phyloP scores from a whole-genome alignment of 169 alveolate genomes.

The Plasmodium gonderi region DNA sequence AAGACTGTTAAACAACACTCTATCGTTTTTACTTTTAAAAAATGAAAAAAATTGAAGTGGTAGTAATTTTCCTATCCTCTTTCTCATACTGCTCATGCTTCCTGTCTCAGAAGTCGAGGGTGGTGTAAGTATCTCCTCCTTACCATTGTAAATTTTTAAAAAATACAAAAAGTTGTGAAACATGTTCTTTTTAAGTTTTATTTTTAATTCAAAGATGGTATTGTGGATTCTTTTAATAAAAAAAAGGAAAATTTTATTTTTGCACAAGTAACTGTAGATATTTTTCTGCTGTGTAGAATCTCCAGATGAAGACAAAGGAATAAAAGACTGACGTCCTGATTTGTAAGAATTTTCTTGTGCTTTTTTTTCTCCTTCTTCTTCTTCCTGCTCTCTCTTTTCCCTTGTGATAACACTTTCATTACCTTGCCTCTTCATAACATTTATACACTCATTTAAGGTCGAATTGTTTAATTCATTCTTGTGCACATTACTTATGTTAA shows the following conservation, averaged over 20 bases:
- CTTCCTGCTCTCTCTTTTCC: too few species aligned
- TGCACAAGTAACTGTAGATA: conserved; percentile 40
- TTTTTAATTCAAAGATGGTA: conserved; percentile 41
- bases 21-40: neutral
- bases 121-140: neutral
- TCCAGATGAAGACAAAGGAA: neutral
- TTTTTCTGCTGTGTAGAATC: conserved; percentile 11
- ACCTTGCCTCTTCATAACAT: conserved; percentile 25
- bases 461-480: conserved; percentile 36
- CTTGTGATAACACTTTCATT: too few species aligned
- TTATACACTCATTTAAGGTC: conserved; percentile 8
- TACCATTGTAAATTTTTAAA: neutral
- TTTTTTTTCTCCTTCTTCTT: neutral
- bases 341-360: neutral
- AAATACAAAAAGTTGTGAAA: conserved; percentile 65
- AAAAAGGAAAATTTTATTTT: conserved; percentile 41
- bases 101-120: neutral
- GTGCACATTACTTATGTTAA: conserved; percentile 3
- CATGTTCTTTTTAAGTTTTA: conserved; percentile 29
- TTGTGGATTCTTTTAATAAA: conserved; percentile 29
- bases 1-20: conserved; percentile 23
- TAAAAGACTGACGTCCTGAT: neutral
- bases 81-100: neutral
- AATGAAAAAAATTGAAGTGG: neutral
- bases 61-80: neutral